phyloP scores from a whole-genome alignment of 1,139 yeast species.

The Sugiyamaella novakii region DNA sequence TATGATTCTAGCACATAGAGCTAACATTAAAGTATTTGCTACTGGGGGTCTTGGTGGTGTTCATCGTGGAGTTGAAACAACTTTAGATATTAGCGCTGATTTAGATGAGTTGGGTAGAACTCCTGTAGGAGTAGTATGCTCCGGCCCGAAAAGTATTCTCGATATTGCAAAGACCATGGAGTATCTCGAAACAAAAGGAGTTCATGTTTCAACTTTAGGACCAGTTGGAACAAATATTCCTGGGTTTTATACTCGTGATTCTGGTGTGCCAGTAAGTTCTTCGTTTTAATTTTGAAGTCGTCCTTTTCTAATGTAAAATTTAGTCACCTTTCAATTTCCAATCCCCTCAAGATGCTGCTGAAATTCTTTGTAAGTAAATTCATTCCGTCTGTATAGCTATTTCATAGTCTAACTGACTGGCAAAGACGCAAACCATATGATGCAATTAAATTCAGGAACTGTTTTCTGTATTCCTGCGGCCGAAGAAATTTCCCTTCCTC shows the following conservation, averaged over 20 bases:
- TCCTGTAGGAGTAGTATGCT: slow-evolving; percentile 84
- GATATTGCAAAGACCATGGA: slow-evolving; percentile 84
- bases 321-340: slow-evolving; percentile 66
- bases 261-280: slow-evolving; percentile 53
- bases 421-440: slow-evolving; percentile 48
- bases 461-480: slow-evolving; percentile 88
- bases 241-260: slow-evolving; percentile 78
- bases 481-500: slow-evolving; percentile 57
- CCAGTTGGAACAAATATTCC: slow-evolving; percentile 63
- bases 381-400: too few relatives aligned
- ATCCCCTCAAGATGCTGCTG: slow-evolving; percentile 61
- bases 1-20: slow-evolving; percentile 73
- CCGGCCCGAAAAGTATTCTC: slow-evolving; percentile 86
- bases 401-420: slow-evolving; percentile 21
- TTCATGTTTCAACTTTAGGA: slow-evolving; percentile 53
- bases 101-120: slow-evolving; percentile 81
- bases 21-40: slow-evolving; percentile 83
- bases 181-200: slow-evolving; percentile 85
- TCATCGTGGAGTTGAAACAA: slow-evolving; percentile 71
- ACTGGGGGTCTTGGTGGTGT: slow-evolving; percentile 97
- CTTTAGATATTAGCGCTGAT: slow-evolving; percentile 87
- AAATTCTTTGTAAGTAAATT: slow-evolving; percentile 49
- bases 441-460: slow-evolving; percentile 65
- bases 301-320: too few relatives aligned
- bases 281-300: too few relatives aligned